Base-by-base conservation (phyloP, 2,329 filamentous ascomycete genomes). In the Ophiostoma novo-ulmi region DNA sequence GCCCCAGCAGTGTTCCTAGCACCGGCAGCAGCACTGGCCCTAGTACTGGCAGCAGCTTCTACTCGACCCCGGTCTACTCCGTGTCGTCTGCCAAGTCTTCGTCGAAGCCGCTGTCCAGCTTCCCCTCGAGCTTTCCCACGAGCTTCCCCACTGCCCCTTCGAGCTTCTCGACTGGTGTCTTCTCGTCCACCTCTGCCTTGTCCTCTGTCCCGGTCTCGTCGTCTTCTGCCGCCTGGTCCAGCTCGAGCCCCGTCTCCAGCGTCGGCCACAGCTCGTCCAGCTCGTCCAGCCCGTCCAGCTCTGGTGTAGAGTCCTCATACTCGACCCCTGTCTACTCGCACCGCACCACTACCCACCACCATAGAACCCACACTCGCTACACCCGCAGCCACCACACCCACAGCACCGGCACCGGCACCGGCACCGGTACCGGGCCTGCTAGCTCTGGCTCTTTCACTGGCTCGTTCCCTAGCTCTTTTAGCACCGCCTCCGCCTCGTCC, bases 61-160 rank as follows among this genome's bases (percentile, higher is more conserved):
- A 69, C 48, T 70, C 66, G 5, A 64, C 72, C 10, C 20, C 14
- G 66, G n/a, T 39, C 48, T 70, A 70, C 44, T 71, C 70, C 48
- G 48, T 35, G 66, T 39, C 69, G 39, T 65, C 70, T 48, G 31
- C 31, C 38, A 58, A 36, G 17, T 13, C 69, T n/a, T 39, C 38
- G 31, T 52, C 61, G 41, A 17, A 35, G 52, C 11, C 52, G 52
- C 52, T 58, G 52, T 58, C 52, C 52, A 48, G 44, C 44, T 48
- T 48, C 44, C 44, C 44, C 44, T 14, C 41, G 41, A 14, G 7
- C 5, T 13, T 44, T 5, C 41, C 41, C 41, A 48, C 44, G 5
- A 48, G 17, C 44, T 6, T 48, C 5, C 44, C 44, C 44, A 48
- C 44, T 66, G 20, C 36, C 22, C 64, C n/a, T 10, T 26, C 58